Evolutionary conservation across 805 yeast species (phyloP), one percentile per base, ranked within the genome.

Genomic region (Pichia pseudocactophila): DNA sequence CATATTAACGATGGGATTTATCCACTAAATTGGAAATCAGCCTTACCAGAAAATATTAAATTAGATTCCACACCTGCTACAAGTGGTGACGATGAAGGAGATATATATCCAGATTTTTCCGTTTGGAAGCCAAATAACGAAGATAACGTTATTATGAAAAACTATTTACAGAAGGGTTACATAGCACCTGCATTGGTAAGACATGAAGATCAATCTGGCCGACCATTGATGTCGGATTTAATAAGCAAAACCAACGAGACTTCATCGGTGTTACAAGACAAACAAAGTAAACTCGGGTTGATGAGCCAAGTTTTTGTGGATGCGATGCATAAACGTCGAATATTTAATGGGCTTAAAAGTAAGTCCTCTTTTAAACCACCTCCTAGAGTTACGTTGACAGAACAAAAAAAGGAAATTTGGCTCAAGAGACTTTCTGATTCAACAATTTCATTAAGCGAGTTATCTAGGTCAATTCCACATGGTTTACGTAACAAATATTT

Each of bases 351-450:
- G 35, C 64, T 78, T 12, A 58, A 63, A 3, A 62, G 71, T 10
- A 73, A 71, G 20, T 66, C 80, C 2, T 68, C 77, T 6, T 85
- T 78, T 63, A 80, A 76, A 48, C 84, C 90, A 6, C 95, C 95
- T 1, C 89, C 95, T 11, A 68, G 96, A 48, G 95, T 90, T 22
- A 90, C 96, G 0, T 61, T 90, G 26, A 89, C 97, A 0, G 95
- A 89, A 46, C 82, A 80, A 55, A 84, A 85, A 57, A 73, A 81
- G 45, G 96, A 86, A 47, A 67, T 78, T 2, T 90, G 98, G 98
- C 65, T 90, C 37, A 73, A 72, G 40, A 95, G 87, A 54, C 68
- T 90, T 40, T 85, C 92, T 3, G 71, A 82, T 40, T 73, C 82
- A 0, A 62, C 66, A 16, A 69, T 81, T 0, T 83, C 96, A 0